Evolutionary conservation across 2,329 filamentous ascomycete genomes (phyloP).

Genomic region (Nannizziopsis barbatae): DNA sequence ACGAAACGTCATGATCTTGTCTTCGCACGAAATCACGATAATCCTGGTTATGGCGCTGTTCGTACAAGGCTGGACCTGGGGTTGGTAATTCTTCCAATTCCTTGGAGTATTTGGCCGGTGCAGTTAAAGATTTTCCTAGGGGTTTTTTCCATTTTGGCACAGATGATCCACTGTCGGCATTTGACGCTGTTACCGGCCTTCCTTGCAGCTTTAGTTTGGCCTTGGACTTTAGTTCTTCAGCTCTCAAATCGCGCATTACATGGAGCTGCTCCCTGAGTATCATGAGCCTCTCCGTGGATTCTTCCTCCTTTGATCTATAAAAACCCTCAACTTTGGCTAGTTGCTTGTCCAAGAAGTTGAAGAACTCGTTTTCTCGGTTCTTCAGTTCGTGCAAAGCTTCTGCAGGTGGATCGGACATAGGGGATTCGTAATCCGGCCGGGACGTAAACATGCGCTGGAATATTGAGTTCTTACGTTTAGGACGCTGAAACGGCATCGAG

Average conservation of each 20-base stretch:
- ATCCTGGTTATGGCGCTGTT: conserved; percentile 22
- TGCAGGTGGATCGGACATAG: conserved; percentile 40
- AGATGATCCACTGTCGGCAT: conserved; percentile 13
- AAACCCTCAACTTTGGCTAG: conserved; percentile 86
- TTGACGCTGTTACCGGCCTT: conserved; percentile 13
- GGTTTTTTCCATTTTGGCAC: conserved; percentile 29
- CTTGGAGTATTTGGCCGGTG: conserved; percentile 45
- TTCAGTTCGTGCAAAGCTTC: conserved; percentile 55
- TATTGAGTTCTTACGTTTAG: conserved; percentile 23
- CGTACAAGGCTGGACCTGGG: conserved; percentile 27
- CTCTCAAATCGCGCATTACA: conserved; percentile 76
- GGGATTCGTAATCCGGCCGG: conserved; percentile 28
- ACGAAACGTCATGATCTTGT: conserved; percentile 56
- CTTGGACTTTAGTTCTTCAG: conserved; percentile 55
- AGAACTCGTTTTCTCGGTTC: conserved; percentile 71
- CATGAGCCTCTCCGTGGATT: conserved; percentile 61
- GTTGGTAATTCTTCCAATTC: conserved; percentile 38
- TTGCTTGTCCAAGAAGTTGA: conserved; percentile 69
- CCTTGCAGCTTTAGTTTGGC: conserved; percentile 21
- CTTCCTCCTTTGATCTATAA: conserved; percentile 76
- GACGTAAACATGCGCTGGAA: conserved; percentile 31
- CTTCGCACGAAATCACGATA: conserved; percentile 43
- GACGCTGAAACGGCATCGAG: conserved; percentile 21
- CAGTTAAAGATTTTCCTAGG: conserved; percentile 36
- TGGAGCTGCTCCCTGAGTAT: conserved; percentile 74